Percentiles rank a stretch among this genome's conserved stretches.
These are phyloP conservation scores for Podaxis pistillaris DNA, from an alignment of 768 basidiomycete species.

Conservation along the genomic window DNA sequence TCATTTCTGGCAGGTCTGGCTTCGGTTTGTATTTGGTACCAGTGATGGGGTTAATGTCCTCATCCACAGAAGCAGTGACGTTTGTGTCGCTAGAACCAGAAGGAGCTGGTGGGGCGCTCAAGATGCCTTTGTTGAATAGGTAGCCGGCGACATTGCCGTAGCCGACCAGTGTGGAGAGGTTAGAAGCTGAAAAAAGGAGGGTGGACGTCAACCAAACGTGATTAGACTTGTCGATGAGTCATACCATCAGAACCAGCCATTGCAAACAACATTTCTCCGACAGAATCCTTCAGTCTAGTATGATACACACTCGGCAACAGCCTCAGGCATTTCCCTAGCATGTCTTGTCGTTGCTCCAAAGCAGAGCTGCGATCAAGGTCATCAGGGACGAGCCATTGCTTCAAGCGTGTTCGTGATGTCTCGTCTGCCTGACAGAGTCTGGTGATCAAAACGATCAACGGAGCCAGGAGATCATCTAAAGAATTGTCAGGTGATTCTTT, in stretches of 20 bases:
- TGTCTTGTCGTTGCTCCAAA: conserved; percentile 69
- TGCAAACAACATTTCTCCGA: conserved; percentile 86
- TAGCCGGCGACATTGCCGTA: conserved; percentile 97
- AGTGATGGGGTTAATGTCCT: conserved; percentile 81
- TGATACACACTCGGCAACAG: conserved; percentile 77
- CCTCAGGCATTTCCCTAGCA: conserved; percentile 78
- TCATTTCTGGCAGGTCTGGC: conserved; percentile 59
- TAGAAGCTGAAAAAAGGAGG: conserved; percentile 43
- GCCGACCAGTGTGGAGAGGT: conserved; percentile 76
- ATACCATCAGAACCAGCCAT: conserved; percentile 74
- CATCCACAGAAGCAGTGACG: conserved; percentile 31
- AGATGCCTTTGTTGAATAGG: conserved; percentile 88
- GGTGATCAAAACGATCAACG: conserved; percentile 73
- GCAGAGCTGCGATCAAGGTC: conserved; percentile 78
- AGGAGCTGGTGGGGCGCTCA: conserved; percentile 51
- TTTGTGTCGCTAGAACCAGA: conserved; percentile 29
- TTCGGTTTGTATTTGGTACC: conserved; percentile 56
- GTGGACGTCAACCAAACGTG: neutral
- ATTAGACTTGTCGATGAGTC: conserved; percentile 14
- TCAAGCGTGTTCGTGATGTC: conserved; percentile 50
- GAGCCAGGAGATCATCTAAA: conserved; percentile 77
- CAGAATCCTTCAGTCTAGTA: conserved; percentile 64
- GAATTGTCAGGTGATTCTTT: conserved; percentile 49
- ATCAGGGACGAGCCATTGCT: conserved; percentile 70
- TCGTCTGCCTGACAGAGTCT: conserved; percentile 69